Percentiles rank a stretch among this genome's conserved stretches.
Evolutionary conservation across 2,329 filamentous ascomycete genomes (phyloP).

Genomic region (Chrysoporthe deuterocubensis): DNA sequence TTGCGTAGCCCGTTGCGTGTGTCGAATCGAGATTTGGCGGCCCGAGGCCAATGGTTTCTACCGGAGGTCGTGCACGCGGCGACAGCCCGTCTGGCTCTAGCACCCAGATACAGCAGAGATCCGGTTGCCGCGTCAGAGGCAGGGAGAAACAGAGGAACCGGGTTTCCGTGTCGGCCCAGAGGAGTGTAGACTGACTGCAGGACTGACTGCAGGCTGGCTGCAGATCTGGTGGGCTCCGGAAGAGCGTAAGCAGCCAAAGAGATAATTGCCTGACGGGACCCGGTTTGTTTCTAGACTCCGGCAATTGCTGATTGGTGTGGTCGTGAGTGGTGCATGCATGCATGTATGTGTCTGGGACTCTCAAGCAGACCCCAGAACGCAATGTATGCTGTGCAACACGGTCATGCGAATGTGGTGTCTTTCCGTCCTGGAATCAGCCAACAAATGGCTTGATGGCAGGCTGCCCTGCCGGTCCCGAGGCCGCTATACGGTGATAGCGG

Average conservation of each 20-base stretch:
- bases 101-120: not conserved
- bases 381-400: slow-evolving; percentile 29
- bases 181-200: not conserved
- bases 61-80: not conserved
- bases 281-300: not conserved
- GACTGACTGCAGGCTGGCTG: not conserved
- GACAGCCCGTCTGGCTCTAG: not conserved
- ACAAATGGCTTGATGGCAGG: slow-evolving; percentile 31
- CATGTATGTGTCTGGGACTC: not conserved
- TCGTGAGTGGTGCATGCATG: not conserved
- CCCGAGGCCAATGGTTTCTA: not conserved
- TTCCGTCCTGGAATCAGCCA: slow-evolving; percentile 31
- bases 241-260: not conserved
- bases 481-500: not conserved
- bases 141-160: not conserved
- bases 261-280: not conserved
- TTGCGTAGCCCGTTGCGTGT: not conserved
- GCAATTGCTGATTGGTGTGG: slow-evolving; percentile 7
- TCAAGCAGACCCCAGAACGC: not conserved
- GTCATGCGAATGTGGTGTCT: slow-evolving; percentile 25
- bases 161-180: not conserved
- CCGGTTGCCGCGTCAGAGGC: slow-evolving; percentile 9
- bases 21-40: slow-evolving; percentile 7
- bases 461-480: slow-evolving; percentile 1
- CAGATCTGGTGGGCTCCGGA: slow-evolving; percentile 11